Percentiles rank a stretch among this genome's conserved stretches.
Conservation (phyloP, 2,329 filamentous ascomycete species). For the Pestalotiopsis sp. region DNA sequence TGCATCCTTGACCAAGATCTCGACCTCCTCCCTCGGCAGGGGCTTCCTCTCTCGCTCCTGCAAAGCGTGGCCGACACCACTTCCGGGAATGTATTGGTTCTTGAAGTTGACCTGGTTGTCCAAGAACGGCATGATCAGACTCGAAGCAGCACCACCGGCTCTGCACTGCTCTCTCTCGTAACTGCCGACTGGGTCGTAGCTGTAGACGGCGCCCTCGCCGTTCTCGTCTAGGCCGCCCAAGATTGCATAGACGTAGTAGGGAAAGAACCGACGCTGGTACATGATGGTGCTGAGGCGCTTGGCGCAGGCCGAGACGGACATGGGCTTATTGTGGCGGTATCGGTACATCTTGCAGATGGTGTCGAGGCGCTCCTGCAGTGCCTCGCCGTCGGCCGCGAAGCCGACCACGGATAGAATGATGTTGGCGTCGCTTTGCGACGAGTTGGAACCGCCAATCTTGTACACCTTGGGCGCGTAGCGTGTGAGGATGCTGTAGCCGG, state of each 20-base stretch:
- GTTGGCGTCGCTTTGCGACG: slow-evolving; percentile 79
- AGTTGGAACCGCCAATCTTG: slow-evolving; percentile 89
- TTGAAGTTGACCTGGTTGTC: slow-evolving; percentile 99
- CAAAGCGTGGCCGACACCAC: slow-evolving; percentile 79
- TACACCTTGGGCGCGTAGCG: slow-evolving; percentile 95
- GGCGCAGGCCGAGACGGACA: slow-evolving; percentile 91
- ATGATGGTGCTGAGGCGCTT: slow-evolving; percentile 94
- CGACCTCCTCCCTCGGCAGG: slow-evolving; percentile 71
- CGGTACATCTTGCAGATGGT: slow-evolving; percentile 98
- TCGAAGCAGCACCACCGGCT: slow-evolving; percentile 87
- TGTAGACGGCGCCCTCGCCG: slow-evolving; percentile 91
- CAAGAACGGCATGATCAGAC: slow-evolving; percentile 97
- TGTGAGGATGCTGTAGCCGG: slow-evolving; percentile 98
- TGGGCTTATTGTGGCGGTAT: slow-evolving; percentile 96
- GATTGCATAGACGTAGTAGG: slow-evolving; percentile 96
- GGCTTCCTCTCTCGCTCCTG: slow-evolving; percentile 70
- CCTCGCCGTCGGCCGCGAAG: slow-evolving; percentile 92
- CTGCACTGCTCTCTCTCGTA: slow-evolving; percentile 97
- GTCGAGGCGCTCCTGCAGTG: slow-evolving; percentile 90
- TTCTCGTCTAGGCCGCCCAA: slow-evolving; percentile 93
- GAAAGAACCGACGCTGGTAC: slow-evolving; percentile 98
- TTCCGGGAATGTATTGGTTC: slow-evolving; percentile 92
- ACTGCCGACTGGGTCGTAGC: slow-evolving; percentile 95
- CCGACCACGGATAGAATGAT: slow-evolving; percentile 93
- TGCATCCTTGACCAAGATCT: slow-evolving; percentile 90